Base-by-base conservation (phyloP, 2,329 filamentous ascomycete genomes). In the Calycina herbarum region DNA sequence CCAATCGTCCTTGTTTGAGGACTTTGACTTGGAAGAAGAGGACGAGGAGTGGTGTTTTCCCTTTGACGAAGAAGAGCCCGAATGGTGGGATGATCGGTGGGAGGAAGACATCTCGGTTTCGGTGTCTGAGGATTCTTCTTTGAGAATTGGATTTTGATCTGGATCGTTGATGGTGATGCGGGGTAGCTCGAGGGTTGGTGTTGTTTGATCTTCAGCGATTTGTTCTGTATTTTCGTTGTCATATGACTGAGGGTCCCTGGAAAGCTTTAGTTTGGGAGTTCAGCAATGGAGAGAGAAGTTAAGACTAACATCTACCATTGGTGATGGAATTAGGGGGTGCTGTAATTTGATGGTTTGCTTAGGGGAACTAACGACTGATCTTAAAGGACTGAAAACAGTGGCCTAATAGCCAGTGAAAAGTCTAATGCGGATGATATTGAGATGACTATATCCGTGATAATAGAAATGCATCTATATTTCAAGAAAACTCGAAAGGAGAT, bases 1-100 rank as follows among this genome's bases (percentile, higher is more conserved):
- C 90, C 90, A 93, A 78, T 92, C 86, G 68, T 90, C 83, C 67
- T 73, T 71, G 68, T 77, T 83, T 27, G 76, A 59, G 38, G 72
- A 73, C 69, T 78, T 79, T 5, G 80, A 75, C 68, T 80, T 83
- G n/a, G 72, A 74, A 10, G 70, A 70, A 5, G 69, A 70, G 45
- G 69, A 70, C 11, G 63, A 64, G 6, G 63, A 64, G 27, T 24
- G 48, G 56, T 51, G 29, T 17, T 71, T 65, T 40, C 72, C 72
- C 29, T 66, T 67, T 8, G 70, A 73, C 8, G 70, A 68, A 35
- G 68, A 71, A 33, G 69, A 68, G 17, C 68, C 67, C n/a, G 66
- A 69, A 48, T 71, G 69, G 35, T 70, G 69, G 6, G 69, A 72
- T 31, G 72, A 73, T 20, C 70, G 70, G 54, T 73, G 71, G 54